Percentiles rank a stretch among this genome's conserved stretches.
Conservation (phyloP, 176 grass and related monocot species). For the Pontederia paniculata region DNA sequence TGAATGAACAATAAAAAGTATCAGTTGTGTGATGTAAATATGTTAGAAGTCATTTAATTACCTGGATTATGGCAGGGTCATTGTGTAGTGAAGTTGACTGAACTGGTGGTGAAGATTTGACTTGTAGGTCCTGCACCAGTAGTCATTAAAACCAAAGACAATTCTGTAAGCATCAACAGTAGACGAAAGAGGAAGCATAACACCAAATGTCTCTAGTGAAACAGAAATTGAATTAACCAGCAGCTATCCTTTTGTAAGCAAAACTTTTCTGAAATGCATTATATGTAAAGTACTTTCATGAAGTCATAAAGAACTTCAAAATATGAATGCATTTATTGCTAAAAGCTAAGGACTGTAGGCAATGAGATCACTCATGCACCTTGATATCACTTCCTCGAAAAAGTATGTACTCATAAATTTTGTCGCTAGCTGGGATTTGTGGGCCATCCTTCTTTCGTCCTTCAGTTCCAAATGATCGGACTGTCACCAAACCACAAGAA, state of each 20-base stretch:
- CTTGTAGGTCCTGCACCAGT: constrained; percentile 70
- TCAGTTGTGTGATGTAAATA: not conserved
- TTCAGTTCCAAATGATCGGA: constrained; percentile 83
- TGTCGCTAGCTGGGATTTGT: constrained; percentile 58
- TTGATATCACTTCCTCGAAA: constrained; percentile 83
- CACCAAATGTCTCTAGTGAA: no score
- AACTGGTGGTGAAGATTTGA: constrained; percentile 70
- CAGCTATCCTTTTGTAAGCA: no score
- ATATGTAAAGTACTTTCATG: no score
- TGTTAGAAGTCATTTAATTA: constrained; percentile 9
- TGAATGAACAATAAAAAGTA: constrained; percentile 15
- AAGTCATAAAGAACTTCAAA: no score
- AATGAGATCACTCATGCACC: constrained; percentile 23
- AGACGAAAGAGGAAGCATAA: no score
- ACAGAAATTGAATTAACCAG: no score
- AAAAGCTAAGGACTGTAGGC: not conserved
- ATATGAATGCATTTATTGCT: no score
- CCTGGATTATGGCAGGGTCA: constrained; percentile 88
- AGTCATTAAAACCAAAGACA: constrained; percentile 3
- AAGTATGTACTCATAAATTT: constrained; percentile 73
- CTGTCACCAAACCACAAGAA: constrained; percentile 19
- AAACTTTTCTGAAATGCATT: no score
- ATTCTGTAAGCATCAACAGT: no score
- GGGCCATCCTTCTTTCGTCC: constrained; percentile 73
- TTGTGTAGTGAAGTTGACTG: constrained; percentile 48